Conservation (phyloP, 192 early-diverging fungal species). For the Chytriomyces sp. region DNA sequence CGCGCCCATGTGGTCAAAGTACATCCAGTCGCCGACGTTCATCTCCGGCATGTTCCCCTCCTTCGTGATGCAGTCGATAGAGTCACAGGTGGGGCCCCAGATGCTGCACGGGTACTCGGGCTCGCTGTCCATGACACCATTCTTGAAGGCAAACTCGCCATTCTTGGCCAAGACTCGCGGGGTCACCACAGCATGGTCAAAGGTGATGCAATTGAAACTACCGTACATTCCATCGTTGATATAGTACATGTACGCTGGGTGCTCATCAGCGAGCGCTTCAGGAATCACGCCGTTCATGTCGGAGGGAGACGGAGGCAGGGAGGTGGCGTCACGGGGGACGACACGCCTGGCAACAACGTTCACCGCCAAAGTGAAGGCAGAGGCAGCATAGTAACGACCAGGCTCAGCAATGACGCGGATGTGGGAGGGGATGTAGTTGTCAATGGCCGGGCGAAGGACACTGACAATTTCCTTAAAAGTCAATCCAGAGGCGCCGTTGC, state of each 20-base stretch:
- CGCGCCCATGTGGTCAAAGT: constrained; percentile 95
- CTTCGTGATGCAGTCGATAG: constrained; percentile 88
- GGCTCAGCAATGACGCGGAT: constrained; percentile 97
- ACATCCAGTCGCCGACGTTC: constrained; percentile 94
- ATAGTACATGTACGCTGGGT: constrained; percentile 80
- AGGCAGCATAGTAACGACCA: constrained; percentile 92
- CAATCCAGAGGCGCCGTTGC: constrained; percentile 73
- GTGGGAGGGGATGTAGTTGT: constrained; percentile 73
- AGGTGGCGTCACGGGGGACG: constrained; percentile 47
- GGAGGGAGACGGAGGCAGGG: background rate
- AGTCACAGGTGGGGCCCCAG: constrained; percentile 99
- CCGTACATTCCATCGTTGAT: constrained; percentile 99
- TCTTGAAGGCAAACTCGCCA: constrained; percentile 36
- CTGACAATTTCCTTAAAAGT: constrained; percentile 83
- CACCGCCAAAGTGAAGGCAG: constrained; percentile 92
- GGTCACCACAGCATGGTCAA: constrained; percentile 84
- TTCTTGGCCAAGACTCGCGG: constrained; percentile 67
- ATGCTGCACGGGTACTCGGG: constrained; percentile 67
- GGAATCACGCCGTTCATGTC: constrained; percentile 14
- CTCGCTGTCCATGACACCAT: constrained; percentile 24
- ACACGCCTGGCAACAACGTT: constrained; percentile 91
- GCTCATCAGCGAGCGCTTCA: constrained; percentile 36
- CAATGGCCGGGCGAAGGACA: constrained; percentile 77
- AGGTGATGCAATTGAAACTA: constrained; percentile 97
- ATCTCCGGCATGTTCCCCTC: constrained; percentile 74